Conservation (phyloP, 208 protist species). For the Entamoeba histolytica region DNA sequence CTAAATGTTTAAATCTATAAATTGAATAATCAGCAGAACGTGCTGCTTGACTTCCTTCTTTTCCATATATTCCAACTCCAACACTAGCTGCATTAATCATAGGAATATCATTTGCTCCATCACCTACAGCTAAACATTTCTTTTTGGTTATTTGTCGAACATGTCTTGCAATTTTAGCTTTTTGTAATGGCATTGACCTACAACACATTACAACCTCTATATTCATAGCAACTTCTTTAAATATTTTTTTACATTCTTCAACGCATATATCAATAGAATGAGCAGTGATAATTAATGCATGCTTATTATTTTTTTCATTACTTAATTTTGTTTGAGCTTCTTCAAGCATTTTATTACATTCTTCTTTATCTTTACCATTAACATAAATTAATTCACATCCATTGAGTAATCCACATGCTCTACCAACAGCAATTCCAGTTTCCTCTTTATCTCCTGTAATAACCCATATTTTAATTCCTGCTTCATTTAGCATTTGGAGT, state of each 20-base stretch:
- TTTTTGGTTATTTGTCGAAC: background rate
- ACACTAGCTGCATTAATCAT: slow-evolving; percentile 11
- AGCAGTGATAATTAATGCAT: background rate
- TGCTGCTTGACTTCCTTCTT: slow-evolving; percentile 15
- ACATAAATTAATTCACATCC: background rate
- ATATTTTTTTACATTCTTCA: background rate
- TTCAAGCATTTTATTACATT: background rate
- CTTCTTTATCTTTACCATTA: background rate
- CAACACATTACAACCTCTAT: background rate
- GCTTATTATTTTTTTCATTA: background rate
- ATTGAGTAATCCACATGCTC: background rate
- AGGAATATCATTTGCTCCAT: slow-evolving; percentile 22
- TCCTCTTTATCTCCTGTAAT: slow-evolving; percentile 97
- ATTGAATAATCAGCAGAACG: slow-evolving; percentile 4
- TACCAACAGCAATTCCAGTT: background rate
- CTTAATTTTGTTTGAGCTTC: background rate
- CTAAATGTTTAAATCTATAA: background rate
- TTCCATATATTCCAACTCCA: slow-evolving; percentile 17
- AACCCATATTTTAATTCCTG: slow-evolving; percentile 72
- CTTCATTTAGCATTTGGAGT: slow-evolving; percentile 30
- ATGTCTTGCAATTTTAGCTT: background rate
- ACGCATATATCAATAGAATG: background rate
- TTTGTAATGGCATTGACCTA: background rate
- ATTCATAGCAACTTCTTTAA: background rate
- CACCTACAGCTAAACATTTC: slow-evolving; percentile 9